phyloP scores from a whole-genome alignment of 345 rosid genomes.

The Luvunga scandens region DNA sequence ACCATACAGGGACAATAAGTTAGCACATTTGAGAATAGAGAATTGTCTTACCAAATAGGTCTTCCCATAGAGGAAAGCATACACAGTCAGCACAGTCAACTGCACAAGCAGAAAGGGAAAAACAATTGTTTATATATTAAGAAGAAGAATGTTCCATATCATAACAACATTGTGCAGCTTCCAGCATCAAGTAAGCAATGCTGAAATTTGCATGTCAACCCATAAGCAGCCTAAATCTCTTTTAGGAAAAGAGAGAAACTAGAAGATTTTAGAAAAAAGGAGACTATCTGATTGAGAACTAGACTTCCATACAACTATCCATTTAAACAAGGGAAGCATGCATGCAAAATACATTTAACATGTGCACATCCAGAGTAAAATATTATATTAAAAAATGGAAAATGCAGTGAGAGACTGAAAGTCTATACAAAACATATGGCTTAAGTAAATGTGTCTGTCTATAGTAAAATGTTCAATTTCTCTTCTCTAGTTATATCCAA shows the following conservation, averaged over 20 bases:
- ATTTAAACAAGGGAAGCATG: neutral
- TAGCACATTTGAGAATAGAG: neutral
- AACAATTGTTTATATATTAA: slow-evolving; percentile 19
- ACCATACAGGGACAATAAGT: neutral
- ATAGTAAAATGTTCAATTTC: neutral
- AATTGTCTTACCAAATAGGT: slow-evolving; percentile 71
- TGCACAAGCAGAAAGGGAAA: slow-evolving; percentile 38
- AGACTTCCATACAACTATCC: neutral
- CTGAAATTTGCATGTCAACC: neutral
- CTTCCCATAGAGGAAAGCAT: slow-evolving; percentile 85
- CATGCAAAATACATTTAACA: neutral
- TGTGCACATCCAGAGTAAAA: neutral
- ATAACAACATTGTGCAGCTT: neutral
- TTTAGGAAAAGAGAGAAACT: neutral
- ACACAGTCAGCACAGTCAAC: slow-evolving; percentile 90
- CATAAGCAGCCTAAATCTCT: neutral
- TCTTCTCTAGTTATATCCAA: neutral
- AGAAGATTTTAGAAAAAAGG: neutral
- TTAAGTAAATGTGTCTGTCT: neutral
- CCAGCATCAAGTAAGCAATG: neutral
- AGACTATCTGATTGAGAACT: neutral
- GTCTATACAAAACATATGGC: neutral
- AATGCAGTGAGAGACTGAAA: neutral
- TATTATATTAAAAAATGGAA: neutral
- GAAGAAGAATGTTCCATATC: neutral